Evolutionary conservation across 768 basidiomycete genomes (phyloP).

Genomic region (Lentinus brumalis): DNA sequence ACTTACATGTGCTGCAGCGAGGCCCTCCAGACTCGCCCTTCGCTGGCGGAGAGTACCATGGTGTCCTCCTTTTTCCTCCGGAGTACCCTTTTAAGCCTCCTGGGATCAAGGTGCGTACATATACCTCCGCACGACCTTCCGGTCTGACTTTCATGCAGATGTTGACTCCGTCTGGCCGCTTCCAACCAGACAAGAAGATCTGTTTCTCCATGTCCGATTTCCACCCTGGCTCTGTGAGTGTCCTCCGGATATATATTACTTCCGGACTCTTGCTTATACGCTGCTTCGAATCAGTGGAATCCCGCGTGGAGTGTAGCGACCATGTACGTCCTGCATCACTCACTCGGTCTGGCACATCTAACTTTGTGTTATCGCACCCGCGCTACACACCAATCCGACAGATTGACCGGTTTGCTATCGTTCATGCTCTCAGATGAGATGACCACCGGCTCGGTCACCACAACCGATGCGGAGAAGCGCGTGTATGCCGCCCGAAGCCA

Average conservation of each 20-base stretch:
- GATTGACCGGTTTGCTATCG: constrained; percentile 88
- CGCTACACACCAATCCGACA: constrained; percentile 32
- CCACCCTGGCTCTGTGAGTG: constrained; percentile 81
- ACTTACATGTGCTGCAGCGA: constrained; percentile 49
- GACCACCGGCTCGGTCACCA: constrained; percentile 91
- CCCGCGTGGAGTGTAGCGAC: constrained; percentile 95
- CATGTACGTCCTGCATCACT: constrained; percentile 59
- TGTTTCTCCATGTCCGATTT: constrained; percentile 99
- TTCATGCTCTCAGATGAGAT: constrained; percentile 97
- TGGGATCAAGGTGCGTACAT: constrained; percentile 78
- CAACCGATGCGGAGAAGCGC: constrained; percentile 77
- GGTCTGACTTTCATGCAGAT: constrained; percentile 51
- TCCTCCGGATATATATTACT: constrained; percentile 1
- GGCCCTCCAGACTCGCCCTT: constrained; percentile 95
- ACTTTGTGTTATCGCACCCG: constrained; percentile 1
- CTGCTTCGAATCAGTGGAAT: constrained; percentile 66
- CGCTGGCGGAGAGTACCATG: constrained; percentile 91
- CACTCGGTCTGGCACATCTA: neutral
- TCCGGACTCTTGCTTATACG: neutral
- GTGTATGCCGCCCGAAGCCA: constrained; percentile 79
- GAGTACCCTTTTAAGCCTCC: constrained; percentile 98
- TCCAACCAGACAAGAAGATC: constrained; percentile 92
- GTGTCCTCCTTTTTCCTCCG: constrained; percentile 86
- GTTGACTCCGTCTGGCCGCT: constrained; percentile 89
- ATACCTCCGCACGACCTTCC: neutral